These are phyloP conservation scores for Penicillium turbatum DNA, from an alignment of 495 filamentous ascomycete species.

Conservation along the genomic window DNA sequence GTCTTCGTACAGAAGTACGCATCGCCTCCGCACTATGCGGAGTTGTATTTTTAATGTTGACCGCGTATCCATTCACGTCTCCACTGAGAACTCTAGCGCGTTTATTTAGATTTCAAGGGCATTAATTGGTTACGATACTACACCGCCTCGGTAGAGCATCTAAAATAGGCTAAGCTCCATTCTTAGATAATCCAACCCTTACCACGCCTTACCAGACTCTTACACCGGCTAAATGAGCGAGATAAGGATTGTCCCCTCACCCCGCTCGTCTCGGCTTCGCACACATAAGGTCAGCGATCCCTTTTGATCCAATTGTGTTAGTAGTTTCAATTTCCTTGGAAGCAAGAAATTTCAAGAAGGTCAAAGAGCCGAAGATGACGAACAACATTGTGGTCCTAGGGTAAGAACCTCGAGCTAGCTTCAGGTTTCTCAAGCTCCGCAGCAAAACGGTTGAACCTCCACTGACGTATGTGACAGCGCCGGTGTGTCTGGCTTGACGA, in stretches of 20 bases:
- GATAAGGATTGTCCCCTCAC: constrained; percentile 1
- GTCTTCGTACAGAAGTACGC: not conserved
- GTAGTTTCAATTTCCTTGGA: not conserved
- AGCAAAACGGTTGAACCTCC: not conserved
- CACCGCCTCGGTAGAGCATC: constrained; percentile 15
- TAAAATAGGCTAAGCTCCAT: not conserved
- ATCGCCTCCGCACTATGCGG: constrained; percentile 15
- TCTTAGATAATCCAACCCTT: not conserved
- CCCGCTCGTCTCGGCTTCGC: not conserved
- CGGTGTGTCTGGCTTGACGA: constrained; percentile 89
- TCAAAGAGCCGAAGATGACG: constrained; percentile 26
- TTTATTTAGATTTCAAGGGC: not conserved
- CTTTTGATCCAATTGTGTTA: not conserved
- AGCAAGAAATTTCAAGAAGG: too few relatives aligned
- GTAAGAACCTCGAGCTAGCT: constrained; percentile 35
- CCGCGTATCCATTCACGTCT: constrained; percentile 14
- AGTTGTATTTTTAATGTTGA: constrained; percentile 14
- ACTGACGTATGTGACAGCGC: constrained; percentile 53
- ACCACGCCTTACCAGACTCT: not conserved
- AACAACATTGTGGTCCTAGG: constrained; percentile 63
- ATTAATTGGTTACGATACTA: constrained; percentile 6
- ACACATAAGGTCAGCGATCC: not conserved
- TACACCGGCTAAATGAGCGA: constrained; percentile 2
- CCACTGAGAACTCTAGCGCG: constrained; percentile 18
- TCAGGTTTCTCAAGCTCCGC: not conserved